A percentile compares a stretch with the other conserved stretches of the same genome.
phyloP scores from a whole-genome alignment of 225 moss, liverwort and hornwort genomes.

The Sphagnum contortum region DNA sequence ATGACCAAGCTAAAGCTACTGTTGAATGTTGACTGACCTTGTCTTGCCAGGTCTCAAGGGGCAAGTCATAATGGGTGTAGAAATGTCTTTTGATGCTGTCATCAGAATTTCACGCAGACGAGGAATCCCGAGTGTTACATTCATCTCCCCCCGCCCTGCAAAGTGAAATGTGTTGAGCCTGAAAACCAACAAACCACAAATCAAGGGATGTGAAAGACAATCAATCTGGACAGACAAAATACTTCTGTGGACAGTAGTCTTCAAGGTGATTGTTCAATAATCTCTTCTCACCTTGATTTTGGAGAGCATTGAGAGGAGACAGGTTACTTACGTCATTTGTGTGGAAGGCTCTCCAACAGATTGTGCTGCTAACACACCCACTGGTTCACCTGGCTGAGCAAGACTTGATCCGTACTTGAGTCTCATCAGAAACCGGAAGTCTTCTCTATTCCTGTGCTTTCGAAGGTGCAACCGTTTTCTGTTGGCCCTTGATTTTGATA shows the following conservation, averaged over 20 bases:
- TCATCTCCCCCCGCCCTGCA: conserved; percentile 98
- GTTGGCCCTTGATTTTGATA: conserved; percentile 34
- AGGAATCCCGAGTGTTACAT: conserved; percentile 94
- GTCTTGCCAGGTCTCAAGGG: conserved; percentile 56
- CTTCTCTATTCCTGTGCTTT: conserved; percentile 38
- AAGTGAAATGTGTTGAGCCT: conserved; percentile 98
- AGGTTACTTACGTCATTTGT: conserved; percentile 79
- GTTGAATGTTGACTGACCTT: conserved; percentile 20
- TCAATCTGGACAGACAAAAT: not conserved
- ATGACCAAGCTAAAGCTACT: too few species aligned
- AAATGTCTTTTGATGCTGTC: conserved; percentile 92
- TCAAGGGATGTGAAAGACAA: not conserved
- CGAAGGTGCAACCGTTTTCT: conserved; percentile 53
- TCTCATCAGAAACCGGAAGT: conserved; percentile 73
- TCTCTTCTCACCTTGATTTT: too few species aligned
- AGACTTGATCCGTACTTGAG: conserved; percentile 89
- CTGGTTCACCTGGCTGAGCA: conserved; percentile 94
- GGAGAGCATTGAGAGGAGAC: not conserved
- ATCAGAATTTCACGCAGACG: conserved; percentile 93
- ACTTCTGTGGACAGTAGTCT: too few species aligned
- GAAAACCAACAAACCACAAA: conserved; percentile 2
- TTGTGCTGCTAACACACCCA: conserved; percentile 92
- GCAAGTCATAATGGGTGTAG: conserved; percentile 96
- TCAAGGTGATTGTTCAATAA: too few species aligned
- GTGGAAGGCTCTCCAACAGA: conserved; percentile 99